Base-by-base conservation (phyloP, 768 basidiomycete genomes). In the Kwoniella bestiolae region DNA sequence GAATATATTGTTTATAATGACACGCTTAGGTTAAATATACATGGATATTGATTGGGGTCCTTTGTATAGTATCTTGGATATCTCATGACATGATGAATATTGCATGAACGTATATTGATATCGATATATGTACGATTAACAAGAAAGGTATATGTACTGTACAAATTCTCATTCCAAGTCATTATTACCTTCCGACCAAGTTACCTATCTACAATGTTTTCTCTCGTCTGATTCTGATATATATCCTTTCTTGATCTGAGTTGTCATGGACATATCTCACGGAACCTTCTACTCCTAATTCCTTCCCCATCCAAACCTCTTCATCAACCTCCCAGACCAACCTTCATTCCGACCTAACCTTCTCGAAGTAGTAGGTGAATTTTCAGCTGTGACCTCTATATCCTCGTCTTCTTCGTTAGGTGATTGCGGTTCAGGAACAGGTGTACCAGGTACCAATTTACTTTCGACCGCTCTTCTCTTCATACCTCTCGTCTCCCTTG, bases 371-470 rank as follows among this genome's bases (percentile, higher is more conserved):
- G 38, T 60, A 31, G 44, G 8, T 0, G 59, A 44, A 32, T 12
- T 65, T 23, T 53, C 56, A 34, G 76, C 93, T 92, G 16, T 94
- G 92, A 46, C 87, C 87, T 92, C 28, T 89, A 87, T 70, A 91
- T 92, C 8, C 89, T 89, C 77, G 91, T 91, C 77, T 94, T 80
- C 57, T 94, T 66, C 62, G 16, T n/a, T 41, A 53, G 32, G 23
- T 23, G 2, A 49, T 12, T n/a, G 11, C 32, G 46, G 5, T 35
- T 67, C 59, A 2, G 56, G 51, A 2, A 45, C 41, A 29, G 68
- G 55, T 34, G 29, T 65, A 35, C 62, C 66, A 25, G 51, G 49
- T 3, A 16, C 44, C 7, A 59, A 56, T 14, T 66, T 62, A 23
- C 32, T 62, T 41, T 60, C 68, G 14, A 66, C 51, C 8, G 65